Evolutionary conservation across 179 eudicot species (phyloP), one percentile per base, ranked within the genome.

Genomic region (Beta lomatogona): DNA sequence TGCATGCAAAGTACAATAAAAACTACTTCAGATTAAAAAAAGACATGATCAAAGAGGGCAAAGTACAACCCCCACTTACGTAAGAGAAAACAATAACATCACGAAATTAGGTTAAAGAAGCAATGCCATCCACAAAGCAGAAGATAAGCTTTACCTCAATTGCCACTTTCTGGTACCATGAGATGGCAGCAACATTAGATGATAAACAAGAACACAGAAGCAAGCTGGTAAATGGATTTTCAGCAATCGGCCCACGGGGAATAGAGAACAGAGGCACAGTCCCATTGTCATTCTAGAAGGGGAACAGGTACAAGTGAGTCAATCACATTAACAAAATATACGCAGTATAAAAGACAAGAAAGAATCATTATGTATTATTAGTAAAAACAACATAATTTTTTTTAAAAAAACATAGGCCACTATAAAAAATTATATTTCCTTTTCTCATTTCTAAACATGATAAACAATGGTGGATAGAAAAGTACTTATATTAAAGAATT

Each of bases 201-300:
- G 95, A 91, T 45, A 69, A 82, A 85, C 85, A 89, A 80, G 95
- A 90, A 81, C 93, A 94, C 60, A 94, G 76, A 75, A 96, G 93
- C 71, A 94, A 88, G 88, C 94, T 96, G 55, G 99, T 91, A 84
- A 84, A 96, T 45, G 96, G 94, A 86, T 96, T 96, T 84, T 91
- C 97, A 65, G 93, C 96, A 75, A 94, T 94, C 79, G 66, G 77
- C 77, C 87, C 88, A 80, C 91, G 98, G 77, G 99, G 99, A 85
- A 92, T 81, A 69, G 98, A 96, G 82, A 90, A 91, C 75, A 94
- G 72, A 7, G 97, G 96, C 87, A 84, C 91, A 63, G 84, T 83
- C 82, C 88, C 93, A 78, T 90, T 91, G 71, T 90, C 91, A 80
- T 81, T 91, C 99, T 96, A 86, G 45, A 76, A 72, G 63, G 75